Evolutionary conservation across 2,329 filamentous ascomycete species (phyloP), one percentile per base, ranked within the genome.

Genomic region (Blastomyces emzantsi): DNA sequence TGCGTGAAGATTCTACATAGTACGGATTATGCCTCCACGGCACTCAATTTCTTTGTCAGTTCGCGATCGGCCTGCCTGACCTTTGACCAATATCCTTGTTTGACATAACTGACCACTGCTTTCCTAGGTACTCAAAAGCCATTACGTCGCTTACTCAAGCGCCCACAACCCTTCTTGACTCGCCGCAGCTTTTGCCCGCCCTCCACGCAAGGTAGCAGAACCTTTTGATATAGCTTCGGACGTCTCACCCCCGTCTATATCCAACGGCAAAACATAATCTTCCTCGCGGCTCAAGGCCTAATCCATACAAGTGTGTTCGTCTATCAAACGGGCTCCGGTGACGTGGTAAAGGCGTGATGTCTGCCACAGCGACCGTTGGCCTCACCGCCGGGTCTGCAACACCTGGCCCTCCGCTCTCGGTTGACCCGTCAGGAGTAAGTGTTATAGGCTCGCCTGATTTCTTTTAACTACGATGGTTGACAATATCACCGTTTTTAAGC

Each of bases 401-500:
- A n/a, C 56, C 33, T 57, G 33, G 33, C 30, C 33, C 39, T 25
- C 11, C 30, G 9, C 30, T 59, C 39, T 13, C 56, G n/a, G 43
- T 36, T 28, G 61, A 62, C 36, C 17, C 36, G 22, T 52, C 61
- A 62, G 52, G 61, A 33, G 61, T 62, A 58, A n/a, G 41, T 64
- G n/a, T n/a, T 45, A 58, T 45, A 54, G n/a, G n/a, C n/a, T 54
- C 41, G 36, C 36, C 28, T 58, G 28, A 60, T 56, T 33, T 11
- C 33, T 36, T 45, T 64, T 57, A 36, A 11, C 45, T 54, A 25
- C 15, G 5, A 51, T 28, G n/a, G 8, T 39, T 55, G 13, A 54
- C 51, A 60, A 60, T 52, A 30, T 41, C 15, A 43, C 13, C 25
- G 2, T n/a, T 3, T 62, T 56, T 22, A 61, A 78, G 75, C 73